Evolutionary conservation across 2,329 filamentous ascomycete genomes (phyloP).

Genomic region (Colletotrichum noveboracense): DNA sequence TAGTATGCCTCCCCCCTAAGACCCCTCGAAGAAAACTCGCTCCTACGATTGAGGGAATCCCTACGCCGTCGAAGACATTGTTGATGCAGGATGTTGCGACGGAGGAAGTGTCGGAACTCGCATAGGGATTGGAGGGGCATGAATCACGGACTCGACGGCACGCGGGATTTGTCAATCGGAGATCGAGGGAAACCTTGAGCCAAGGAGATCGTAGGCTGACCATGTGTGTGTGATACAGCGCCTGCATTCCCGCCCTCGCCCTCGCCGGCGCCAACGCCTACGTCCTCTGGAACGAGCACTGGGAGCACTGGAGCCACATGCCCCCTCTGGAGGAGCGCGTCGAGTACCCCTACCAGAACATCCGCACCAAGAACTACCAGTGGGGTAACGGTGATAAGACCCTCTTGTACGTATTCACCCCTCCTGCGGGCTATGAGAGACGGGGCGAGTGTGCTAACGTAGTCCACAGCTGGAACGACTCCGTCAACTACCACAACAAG

Average conservation of each 20-base stretch:
- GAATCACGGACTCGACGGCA: not conserved
- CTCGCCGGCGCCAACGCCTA: conserved; percentile 83
- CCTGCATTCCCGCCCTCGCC: conserved; percentile 74
- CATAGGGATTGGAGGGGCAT: not conserved
- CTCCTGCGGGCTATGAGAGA: not conserved
- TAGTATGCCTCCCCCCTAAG: conserved; percentile 69
- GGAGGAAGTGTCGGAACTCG: not conserved
- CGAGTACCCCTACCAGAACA: conserved; percentile 98
- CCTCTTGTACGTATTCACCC: conserved; percentile 61
- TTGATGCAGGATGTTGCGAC: not conserved
- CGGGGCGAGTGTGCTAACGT: conserved; percentile 19
- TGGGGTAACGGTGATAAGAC: conserved; percentile 97
- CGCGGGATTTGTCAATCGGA: not conserved
- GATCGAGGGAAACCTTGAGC: not conserved
- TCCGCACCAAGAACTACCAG: conserved; percentile 92
- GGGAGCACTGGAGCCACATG: conserved; percentile 91
- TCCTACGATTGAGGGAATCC: not conserved
- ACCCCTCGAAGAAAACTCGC: not conserved
- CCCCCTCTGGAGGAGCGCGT: conserved; percentile 86
- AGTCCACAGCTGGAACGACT: conserved; percentile 81
- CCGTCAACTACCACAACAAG: conserved; percentile 97
- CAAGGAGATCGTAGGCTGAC: not conserved
- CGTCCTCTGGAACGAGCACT: conserved; percentile 92
- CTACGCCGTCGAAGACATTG: not conserved
- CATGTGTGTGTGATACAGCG: conserved; percentile 54